These are phyloP conservation scores for Glomus cerebriforme DNA, from an alignment of 192 early-diverging fungal species.

Conservation along the genomic window DNA sequence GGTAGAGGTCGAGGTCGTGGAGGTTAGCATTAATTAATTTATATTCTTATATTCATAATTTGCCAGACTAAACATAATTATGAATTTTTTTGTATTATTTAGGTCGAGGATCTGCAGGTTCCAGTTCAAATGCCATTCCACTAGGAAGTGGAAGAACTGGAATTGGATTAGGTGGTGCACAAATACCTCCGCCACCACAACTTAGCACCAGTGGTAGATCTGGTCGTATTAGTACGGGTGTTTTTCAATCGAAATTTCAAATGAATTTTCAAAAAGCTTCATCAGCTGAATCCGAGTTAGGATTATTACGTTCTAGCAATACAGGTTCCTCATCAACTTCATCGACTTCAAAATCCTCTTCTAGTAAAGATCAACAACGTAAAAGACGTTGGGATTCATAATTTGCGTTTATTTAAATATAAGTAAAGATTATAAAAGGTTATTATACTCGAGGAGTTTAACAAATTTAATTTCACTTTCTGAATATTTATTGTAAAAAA, in stretches of 20 bases:
- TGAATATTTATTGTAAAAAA: neutral
- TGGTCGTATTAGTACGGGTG: neutral
- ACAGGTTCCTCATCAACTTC: slow-evolving; percentile 18
- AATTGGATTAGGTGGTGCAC: neutral
- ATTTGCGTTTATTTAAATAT: neutral
- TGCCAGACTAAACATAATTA: neutral
- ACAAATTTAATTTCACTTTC: too few species aligned
- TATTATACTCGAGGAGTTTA: neutral
- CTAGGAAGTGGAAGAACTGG: slow-evolving; percentile 16
- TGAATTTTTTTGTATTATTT: neutral
- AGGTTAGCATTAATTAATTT: neutral
- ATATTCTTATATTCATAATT: neutral
- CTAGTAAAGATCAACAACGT: neutral
- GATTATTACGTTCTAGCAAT: neutral
- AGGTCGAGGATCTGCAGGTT: slow-evolving; percentile 3
- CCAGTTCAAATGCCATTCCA: slow-evolving; percentile 26
- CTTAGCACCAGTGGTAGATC: neutral
- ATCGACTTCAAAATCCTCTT: neutral
- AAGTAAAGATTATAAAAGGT: neutral
- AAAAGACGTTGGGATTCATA: slow-evolving; percentile 28
- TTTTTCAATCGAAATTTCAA: slow-evolving; percentile 3
- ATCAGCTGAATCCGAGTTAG: slow-evolving; percentile 12
- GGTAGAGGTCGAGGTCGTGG: slow-evolving; percentile 50
- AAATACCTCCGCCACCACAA: slow-evolving; percentile 30
- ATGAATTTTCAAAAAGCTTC: slow-evolving; percentile 34